These are phyloP conservation scores for Mycosarcoma mackinlayi DNA, from an alignment of 1,284 basidiomycete genomes.

Conservation along the genomic window DNA sequence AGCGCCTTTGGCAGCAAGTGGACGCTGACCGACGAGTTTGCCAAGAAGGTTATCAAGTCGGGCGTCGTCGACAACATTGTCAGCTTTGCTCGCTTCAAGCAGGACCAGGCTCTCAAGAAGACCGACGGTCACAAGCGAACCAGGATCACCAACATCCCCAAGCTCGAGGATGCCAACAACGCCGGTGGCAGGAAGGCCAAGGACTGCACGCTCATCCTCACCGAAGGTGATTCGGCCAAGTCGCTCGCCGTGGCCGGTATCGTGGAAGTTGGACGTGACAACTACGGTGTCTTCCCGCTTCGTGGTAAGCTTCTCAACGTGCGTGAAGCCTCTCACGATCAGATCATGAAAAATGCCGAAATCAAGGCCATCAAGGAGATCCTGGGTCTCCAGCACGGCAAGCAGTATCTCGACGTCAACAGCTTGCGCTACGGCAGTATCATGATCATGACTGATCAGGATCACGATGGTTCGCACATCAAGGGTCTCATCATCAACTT, in stretches of 20 bases:
- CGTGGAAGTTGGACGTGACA: constrained; percentile 92
- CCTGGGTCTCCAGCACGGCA: constrained; percentile 92
- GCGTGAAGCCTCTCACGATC: constrained; percentile 92
- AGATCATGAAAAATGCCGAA: constrained; percentile 98
- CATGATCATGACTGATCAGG: constrained; percentile 99
- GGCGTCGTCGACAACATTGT: constrained; percentile 91
- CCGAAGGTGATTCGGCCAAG: constrained; percentile 99
- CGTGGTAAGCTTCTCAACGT: constrained; percentile 98
- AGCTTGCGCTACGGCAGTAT: constrained; percentile 91
- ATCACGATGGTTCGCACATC: constrained; percentile 99
- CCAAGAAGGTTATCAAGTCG: constrained; percentile 93
- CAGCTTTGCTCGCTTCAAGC: constrained; percentile 96
- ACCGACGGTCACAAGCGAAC: constrained; percentile 91
- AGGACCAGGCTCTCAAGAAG: constrained; percentile 94
- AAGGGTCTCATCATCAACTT: constrained; percentile 99
- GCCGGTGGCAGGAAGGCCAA: constrained; percentile 83
- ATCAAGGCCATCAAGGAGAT: constrained; percentile 98
- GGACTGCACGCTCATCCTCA: constrained; percentile 94
- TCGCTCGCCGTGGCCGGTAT: constrained; percentile 93
- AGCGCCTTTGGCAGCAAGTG: constrained; percentile 90
- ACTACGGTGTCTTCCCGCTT: constrained; percentile 96
- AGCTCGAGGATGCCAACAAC: constrained; percentile 97
- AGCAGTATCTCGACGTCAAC: constrained; percentile 80
- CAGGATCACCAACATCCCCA: constrained; percentile 84
- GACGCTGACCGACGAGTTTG: constrained; percentile 89